Percentiles rank a stretch among this genome's conserved stretches.
Evolutionary conservation across 2,329 filamentous ascomycete species (phyloP).

Genomic region (Intubia oerlemansii): DNA sequence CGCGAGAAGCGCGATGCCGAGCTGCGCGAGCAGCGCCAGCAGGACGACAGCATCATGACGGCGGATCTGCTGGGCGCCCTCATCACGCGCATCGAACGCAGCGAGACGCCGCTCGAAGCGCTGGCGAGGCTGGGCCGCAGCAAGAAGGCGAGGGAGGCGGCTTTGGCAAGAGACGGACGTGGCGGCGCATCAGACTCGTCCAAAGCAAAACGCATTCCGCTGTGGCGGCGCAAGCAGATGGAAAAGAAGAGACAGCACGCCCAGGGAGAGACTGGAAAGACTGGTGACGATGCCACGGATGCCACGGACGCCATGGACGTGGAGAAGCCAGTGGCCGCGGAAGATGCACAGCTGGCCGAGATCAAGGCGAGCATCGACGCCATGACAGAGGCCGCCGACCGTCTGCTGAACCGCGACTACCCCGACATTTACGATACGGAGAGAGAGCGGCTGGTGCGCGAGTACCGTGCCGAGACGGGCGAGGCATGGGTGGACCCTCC

Average conservation of each 20-base stretch:
- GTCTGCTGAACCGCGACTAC: conserved; percentile 61
- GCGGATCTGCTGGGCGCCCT: conserved; percentile 54
- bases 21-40: conserved; percentile 44
- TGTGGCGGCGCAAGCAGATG: conserved; percentile 33
- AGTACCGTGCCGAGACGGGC: conserved; percentile 68
- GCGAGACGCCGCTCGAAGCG: conserved; percentile 77
- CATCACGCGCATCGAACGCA: conserved; percentile 50
- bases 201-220: conserved; percentile 36
- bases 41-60: conserved; percentile 76
- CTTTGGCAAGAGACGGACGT: too few relatives aligned
- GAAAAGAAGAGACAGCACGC: conserved; percentile 43
- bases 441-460: conserved; percentile 60
- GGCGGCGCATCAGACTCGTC: too few relatives aligned
- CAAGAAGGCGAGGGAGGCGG: conserved; percentile 26
- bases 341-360: conserved; percentile 46
- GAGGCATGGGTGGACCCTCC: conserved; percentile 49
- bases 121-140: conserved; percentile 54
- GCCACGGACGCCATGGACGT: conserved; percentile 42
- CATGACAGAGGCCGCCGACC: conserved; percentile 79
- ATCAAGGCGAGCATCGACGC: conserved; percentile 56
- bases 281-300: neutral
- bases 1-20: conserved; percentile 71
- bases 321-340: conserved; percentile 41
- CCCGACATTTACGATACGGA: conserved; percentile 84
- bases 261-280: too few relatives aligned